Conservation (phyloP, 768 basidiomycete species). For the Amanita pallidorosea region DNA sequence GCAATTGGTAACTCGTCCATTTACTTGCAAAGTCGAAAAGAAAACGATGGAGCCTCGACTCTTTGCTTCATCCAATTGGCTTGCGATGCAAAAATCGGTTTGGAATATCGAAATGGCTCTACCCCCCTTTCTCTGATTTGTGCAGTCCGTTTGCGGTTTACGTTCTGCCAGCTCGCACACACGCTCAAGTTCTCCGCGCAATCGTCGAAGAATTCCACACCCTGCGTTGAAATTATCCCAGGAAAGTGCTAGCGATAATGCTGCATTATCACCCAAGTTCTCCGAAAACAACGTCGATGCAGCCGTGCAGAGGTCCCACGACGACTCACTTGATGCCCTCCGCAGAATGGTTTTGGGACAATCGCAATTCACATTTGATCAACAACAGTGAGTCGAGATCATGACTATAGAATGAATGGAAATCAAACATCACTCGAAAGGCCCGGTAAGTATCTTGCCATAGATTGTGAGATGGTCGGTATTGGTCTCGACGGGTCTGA, state of each 20-base stretch:
- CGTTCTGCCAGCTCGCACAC: constrained; percentile 8
- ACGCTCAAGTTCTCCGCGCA: constrained; percentile 4
- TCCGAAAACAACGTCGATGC: neutral
- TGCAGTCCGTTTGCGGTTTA: constrained; percentile 1
- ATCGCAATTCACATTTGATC: constrained; percentile 25
- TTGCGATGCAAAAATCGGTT: constrained; percentile 37
- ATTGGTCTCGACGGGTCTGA: constrained; percentile 77
- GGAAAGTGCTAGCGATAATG: neutral
- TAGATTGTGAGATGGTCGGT: constrained; percentile 99
- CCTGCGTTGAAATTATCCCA: neutral
- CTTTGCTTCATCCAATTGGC: constrained; percentile 49
- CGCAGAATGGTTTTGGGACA: constrained; percentile 45
- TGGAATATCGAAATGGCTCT: neutral
- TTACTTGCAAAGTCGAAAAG: neutral
- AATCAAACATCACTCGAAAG: constrained; percentile 18
- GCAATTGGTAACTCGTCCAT: neutral
- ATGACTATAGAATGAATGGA: neutral
- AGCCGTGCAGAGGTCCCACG: constrained; percentile 15
- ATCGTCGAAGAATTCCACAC: constrained; percentile 10
- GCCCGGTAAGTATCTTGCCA: constrained; percentile 64
- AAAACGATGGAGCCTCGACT: neutral
- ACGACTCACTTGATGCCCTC: constrained; percentile 35
- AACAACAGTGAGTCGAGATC: constrained; percentile 30
- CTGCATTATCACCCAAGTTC: neutral
- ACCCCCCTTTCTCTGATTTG: neutral